phyloP scores from a whole-genome alignment of 148 eudicot species.

The Amaranthus palmeri region DNA sequence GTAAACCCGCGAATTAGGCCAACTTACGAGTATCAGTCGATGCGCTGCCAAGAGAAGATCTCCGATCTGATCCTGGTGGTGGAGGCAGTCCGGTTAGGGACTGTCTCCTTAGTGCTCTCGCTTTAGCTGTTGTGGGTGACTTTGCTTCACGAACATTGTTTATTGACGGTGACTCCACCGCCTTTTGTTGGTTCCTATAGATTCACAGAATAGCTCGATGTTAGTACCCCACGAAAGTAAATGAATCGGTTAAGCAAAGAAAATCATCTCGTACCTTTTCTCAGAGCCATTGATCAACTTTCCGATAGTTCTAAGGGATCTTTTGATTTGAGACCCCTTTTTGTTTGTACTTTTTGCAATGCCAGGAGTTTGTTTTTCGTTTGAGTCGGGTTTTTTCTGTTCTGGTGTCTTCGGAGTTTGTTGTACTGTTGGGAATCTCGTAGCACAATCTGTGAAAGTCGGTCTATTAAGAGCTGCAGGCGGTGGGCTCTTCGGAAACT shows the following conservation, averaged over 20 bases:
- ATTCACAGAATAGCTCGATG: background rate
- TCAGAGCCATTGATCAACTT: conserved; percentile 83
- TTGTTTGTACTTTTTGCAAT: conserved; percentile 34
- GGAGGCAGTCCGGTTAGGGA: conserved; percentile 65
- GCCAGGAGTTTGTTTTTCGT: conserved; percentile 30
- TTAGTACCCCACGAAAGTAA: background rate
- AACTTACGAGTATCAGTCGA: conserved; percentile 56
- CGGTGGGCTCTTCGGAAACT: conserved; percentile 16
- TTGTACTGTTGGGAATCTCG: conserved; percentile 26
- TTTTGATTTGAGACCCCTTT: conserved; percentile 74
- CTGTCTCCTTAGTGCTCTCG: conserved; percentile 55
- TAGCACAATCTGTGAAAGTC: conserved; percentile 30
- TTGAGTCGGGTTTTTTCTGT: conserved; percentile 19
- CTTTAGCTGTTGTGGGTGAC: conserved; percentile 41
- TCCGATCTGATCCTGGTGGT: conserved; percentile 36
- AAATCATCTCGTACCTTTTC: conserved; percentile 43
- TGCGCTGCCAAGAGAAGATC: conserved; percentile 72
- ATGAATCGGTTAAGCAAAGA: background rate
- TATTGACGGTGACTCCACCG: conserved; percentile 34
- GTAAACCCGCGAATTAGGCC: background rate
- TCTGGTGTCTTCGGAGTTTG: conserved; percentile 43
- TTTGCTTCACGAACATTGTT: conserved; percentile 24
- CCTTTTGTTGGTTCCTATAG: conserved; percentile 51
- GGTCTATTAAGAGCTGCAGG: conserved; percentile 13
- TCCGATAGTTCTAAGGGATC: conserved; percentile 76